Base-by-base conservation (phyloP, 192 early-diverging fungal species). In the Umbelopsis sp. region DNA sequence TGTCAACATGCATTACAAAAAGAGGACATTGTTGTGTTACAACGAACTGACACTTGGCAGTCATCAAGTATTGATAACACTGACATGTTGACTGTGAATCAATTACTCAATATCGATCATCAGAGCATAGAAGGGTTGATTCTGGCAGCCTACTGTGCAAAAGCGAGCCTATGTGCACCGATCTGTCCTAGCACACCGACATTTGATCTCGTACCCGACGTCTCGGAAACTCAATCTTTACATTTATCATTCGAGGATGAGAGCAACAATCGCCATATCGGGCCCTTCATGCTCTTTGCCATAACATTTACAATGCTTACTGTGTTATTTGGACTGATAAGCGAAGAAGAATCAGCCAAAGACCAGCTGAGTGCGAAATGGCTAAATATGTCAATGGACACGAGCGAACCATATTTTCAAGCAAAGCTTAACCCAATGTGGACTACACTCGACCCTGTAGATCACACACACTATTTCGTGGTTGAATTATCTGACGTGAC, bases 381-480 rank as follows among this genome's bases (percentile, higher is more conserved):
- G 55, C 15, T 61, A 27, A 61, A 61, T 61, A 27, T 61, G 27
- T 61, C 55, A 22, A 27, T 61, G 27, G 55, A 61, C 18, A 61
- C 30, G 23, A 61, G 25, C 55, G 55, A 35, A 30, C 55, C 55
- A 6, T 61, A 61, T 61, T 61, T 61, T 30, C 55, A 61, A 25
- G 55, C 55, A 33, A 61, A 61, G 55, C 55, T 61, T 27, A 61
- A 61, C 25, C 55, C 55, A 22, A 61, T 61, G 55, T 61, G 55
- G 55, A 61, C 27, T 13, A 37, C 55, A 16, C 55, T 61, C 4
- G 55, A 61, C 25, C 55, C 55, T 11, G 55, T 61, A 35, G 55
- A 61, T 33, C 55, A 61, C 30, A 61, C 55, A 1, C 55, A 61
- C 13, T 61, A 61, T 61, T 61, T 61, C 16, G 55, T 61, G 1